A percentile compares a stretch with the other conserved stretches of the same genome.
phyloP scores from a whole-genome alignment of 1,284 basidiomycete genomes.

The Austroboletus olivaceoglutinosus region DNA sequence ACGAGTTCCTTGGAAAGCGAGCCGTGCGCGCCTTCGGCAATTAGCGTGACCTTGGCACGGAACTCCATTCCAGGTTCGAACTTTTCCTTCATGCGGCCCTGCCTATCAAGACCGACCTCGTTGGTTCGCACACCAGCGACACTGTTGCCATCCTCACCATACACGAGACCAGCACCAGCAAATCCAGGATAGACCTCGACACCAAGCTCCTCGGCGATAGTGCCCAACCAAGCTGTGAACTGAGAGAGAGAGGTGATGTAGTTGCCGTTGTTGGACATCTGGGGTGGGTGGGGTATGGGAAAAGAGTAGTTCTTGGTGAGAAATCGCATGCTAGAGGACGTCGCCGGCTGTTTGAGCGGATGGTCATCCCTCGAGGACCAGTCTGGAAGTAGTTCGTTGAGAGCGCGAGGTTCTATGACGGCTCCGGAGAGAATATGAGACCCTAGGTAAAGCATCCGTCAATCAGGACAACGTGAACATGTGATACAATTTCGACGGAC shows the following conservation, averaged over 20 bases:
- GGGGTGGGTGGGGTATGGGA: slow-evolving; percentile 94
- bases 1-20: slow-evolving; percentile 85
- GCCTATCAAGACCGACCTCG: slow-evolving; percentile 89
- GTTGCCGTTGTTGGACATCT: slow-evolving; percentile 95
- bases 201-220: slow-evolving; percentile 87
- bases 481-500: slow-evolving; percentile 44
- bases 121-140: slow-evolving; percentile 91
- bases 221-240: slow-evolving; percentile 87
- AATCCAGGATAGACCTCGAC: slow-evolving; percentile 99
- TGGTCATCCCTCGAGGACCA: slow-evolving; percentile 66
- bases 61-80: slow-evolving; percentile 99
- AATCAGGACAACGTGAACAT: neutral
- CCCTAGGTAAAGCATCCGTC: slow-evolving; percentile 47
- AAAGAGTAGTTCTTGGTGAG: slow-evolving; percentile 73
- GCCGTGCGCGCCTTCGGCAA: slow-evolving; percentile 96
- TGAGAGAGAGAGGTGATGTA: slow-evolving; percentile 91
- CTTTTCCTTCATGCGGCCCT: slow-evolving; percentile 77
- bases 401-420: slow-evolving; percentile 89
- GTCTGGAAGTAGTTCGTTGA: slow-evolving; percentile 89
- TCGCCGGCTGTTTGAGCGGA: slow-evolving; percentile 78
- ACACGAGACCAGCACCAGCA: slow-evolving; percentile 83
- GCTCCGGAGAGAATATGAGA: slow-evolving; percentile 96
- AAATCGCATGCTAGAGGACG: slow-evolving; percentile 84
- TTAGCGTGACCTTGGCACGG: slow-evolving; percentile 88
- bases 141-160: slow-evolving; percentile 62